These are phyloP conservation scores for Sporothrix curviconia DNA, from an alignment of 2,329 filamentous ascomycete genomes.

Conservation along the genomic window DNA sequence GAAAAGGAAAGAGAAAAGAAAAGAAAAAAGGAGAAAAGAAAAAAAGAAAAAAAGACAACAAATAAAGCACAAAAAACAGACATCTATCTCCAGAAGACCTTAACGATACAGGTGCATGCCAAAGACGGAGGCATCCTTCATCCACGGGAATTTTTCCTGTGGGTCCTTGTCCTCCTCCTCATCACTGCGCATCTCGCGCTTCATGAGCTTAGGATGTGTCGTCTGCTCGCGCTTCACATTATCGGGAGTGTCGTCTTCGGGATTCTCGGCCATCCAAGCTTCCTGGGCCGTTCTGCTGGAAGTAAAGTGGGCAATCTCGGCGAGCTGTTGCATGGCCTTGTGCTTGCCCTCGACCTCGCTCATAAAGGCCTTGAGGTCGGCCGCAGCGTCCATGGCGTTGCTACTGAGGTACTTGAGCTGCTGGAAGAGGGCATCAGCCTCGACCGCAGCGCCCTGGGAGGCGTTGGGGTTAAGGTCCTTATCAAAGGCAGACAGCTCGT, in stretches of 20 bases:
- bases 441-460: not conserved
- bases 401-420: not conserved
- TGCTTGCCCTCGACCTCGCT: not conserved
- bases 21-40: not conserved
- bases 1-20: not conserved
- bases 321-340: too few species aligned
- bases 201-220: too few species aligned
- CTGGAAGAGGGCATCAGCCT: not conserved
- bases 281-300: too few species aligned
- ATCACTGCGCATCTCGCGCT: not conserved
- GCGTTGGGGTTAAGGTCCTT: not conserved
- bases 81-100: too few species aligned
- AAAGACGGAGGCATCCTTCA: not conserved
- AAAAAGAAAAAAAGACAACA: not conserved
- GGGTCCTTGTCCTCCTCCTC: not conserved
- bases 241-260: not conserved
- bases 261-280: not conserved
- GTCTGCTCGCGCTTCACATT: too few species aligned
- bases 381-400: not conserved
- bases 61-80: not conserved
- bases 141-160: not conserved
- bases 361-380: not conserved
- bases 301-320: too few species aligned
- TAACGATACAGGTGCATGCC: not conserved
- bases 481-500: not conserved